These are phyloP conservation scores for Bassia scoparia DNA, from an alignment of 148 eudicot genomes.

Conservation along the genomic window DNA sequence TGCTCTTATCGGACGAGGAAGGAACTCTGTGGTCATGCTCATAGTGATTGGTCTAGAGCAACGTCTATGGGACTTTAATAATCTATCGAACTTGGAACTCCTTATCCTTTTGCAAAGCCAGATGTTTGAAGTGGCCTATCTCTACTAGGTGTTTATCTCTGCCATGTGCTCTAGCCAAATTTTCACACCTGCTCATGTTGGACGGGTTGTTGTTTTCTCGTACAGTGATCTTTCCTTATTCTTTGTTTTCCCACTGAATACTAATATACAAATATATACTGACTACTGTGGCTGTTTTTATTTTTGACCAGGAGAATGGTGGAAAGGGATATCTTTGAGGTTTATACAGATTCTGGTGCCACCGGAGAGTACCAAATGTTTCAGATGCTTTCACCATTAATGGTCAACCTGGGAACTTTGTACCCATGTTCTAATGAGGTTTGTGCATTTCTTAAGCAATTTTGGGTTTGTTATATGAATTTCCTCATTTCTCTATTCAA, in stretches of 20 bases:
- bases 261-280: too few relatives aligned
- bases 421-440: conserved; percentile 55
- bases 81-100: conserved; percentile 29
- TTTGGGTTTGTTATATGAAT: too few relatives aligned
- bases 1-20: conserved; percentile 44
- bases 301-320: conserved; percentile 46
- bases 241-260: too few relatives aligned
- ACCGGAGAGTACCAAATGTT: conserved; percentile 38
- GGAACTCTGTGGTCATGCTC: conserved; percentile 72
- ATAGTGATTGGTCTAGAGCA: conserved; percentile 52
- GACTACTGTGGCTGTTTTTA: too few relatives aligned
- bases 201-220: background rate
- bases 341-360: conserved; percentile 19
- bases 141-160: conserved; percentile 31
- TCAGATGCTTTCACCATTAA: conserved; percentile 56
- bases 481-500: too few relatives aligned
- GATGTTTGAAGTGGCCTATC: conserved; percentile 43
- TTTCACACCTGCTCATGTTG: too few relatives aligned
- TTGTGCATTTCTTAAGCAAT: conserved; percentile 9
- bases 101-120: conserved; percentile 43
- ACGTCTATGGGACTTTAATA: conserved; percentile 37
- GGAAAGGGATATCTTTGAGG: conserved; percentile 32
- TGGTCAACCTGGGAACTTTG: conserved; percentile 63
- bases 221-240: background rate
- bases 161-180: too few relatives aligned